Evolutionary conservation across 148 eudicot species (phyloP).

Genomic region (Fallopia convolvulus): DNA sequence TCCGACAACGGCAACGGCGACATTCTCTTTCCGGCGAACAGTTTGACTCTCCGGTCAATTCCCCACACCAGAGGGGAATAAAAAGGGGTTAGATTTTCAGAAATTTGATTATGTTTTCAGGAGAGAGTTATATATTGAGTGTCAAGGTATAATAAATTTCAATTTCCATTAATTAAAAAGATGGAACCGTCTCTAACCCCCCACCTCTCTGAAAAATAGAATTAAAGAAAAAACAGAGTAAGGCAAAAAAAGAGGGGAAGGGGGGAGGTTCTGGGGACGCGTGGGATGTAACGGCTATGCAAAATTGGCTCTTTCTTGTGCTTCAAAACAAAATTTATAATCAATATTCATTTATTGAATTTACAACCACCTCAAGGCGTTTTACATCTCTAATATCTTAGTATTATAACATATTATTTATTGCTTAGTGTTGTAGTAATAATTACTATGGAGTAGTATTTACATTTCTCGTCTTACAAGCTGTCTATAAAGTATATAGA

Average conservation of each 20-base stretch:
- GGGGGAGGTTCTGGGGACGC: slow-evolving; percentile 7
- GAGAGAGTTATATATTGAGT: neutral
- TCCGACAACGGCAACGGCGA: slow-evolving; percentile 19
- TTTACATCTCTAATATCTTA: neutral
- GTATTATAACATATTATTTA: neutral
- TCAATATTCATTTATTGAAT: neutral
- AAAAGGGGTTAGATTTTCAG: neutral
- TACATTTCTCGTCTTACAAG: neutral
- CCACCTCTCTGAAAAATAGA: neutral
- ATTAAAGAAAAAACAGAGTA: neutral
- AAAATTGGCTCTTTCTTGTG: slow-evolving; percentile 6
- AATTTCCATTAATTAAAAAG: neutral
- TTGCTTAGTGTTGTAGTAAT: neutral
- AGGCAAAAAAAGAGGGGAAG: slow-evolving; percentile 3
- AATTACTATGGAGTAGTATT: neutral
- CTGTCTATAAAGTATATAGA: neutral
- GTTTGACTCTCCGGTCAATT: neutral
- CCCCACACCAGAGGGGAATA: neutral
- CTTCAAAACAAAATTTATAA: neutral
- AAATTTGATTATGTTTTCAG: neutral
- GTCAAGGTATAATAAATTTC: neutral
- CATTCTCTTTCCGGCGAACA: slow-evolving; percentile 19
- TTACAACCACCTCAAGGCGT: neutral
- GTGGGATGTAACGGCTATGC: slow-evolving; percentile 18
- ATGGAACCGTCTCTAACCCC: slow-evolving; percentile 3